Base-by-base conservation (phyloP, 2,329 filamentous ascomycete species). In the Fusarium foetens region DNA sequence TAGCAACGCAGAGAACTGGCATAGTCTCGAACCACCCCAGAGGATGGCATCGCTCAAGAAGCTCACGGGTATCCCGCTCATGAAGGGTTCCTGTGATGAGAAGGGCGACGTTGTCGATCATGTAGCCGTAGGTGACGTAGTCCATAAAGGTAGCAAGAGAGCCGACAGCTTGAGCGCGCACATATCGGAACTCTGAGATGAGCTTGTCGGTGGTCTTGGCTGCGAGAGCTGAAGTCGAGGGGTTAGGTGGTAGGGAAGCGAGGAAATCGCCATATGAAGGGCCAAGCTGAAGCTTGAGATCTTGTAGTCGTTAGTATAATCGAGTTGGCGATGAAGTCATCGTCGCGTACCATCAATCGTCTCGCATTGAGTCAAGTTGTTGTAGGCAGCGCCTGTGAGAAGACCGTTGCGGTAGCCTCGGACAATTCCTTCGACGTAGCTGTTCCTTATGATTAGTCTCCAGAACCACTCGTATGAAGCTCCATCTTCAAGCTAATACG, bases 11-110 rank as follows among this genome's bases (percentile, higher is more conserved):
- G 58, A 99, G 92, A 7, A 98, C 96, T 1, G 96, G 97, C 92
- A 99, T 94, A 13, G 96, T 98, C 86, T 99, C 96, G 81, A 99
- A 99, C 94, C 95, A 98, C 76, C 96, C 96, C 12, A 99, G 89
- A 11, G 96, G 96, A 78, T 99, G 97, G 83, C 97, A 99, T 82
- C 96, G 89, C 80, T 98, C 96, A 59, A 99, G 86, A 71, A 99
- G 89, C 84, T 99, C 96, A 67, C 95, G 91, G 7, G 96, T 99
- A 82, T 99, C 96, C 80, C 96, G 91, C 85, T 99, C 97, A 84
- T 99, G 96, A 35, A 99, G 89, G 17, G 96, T 99, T 70, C 96
- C 96, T 27, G 96, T 99, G 83, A 99, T 99, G 79, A 99, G 90
- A 43, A 99, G 91, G 42, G 97, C 96, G 58, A 99, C 94, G 79